phyloP scores from a whole-genome alignment of 2,329 filamentous ascomycete genomes.

The Penicillium polonicum region DNA sequence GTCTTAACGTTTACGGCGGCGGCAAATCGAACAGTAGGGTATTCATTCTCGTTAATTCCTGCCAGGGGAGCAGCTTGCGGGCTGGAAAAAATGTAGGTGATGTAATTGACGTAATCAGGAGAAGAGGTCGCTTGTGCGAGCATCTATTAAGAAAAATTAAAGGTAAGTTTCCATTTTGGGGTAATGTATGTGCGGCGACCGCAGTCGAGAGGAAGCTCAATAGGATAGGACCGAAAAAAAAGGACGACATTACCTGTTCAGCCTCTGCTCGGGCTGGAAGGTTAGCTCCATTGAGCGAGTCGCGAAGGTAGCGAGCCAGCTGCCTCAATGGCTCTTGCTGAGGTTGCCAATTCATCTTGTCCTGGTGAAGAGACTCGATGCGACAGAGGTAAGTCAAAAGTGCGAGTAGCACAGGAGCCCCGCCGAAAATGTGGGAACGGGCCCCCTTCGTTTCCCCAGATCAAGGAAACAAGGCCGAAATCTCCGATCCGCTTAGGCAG shows the following conservation, averaged over 20 bases:
- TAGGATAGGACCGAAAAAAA: constrained; percentile 10
- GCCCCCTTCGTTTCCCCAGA: constrained; percentile 21
- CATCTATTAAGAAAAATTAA: constrained; percentile 61
- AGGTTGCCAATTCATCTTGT: constrained; percentile 86
- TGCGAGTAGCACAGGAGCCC: constrained; percentile 28
- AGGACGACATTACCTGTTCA: constrained; percentile 61
- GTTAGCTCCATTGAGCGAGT: constrained; percentile 87
- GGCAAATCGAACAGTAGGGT: constrained; percentile 74
- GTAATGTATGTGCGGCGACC: not conserved
- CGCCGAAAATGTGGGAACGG: constrained; percentile 31
- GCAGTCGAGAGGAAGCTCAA: constrained; percentile 7
- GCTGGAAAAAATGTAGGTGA: constrained; percentile 84
- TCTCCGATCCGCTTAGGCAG: constrained; percentile 5
- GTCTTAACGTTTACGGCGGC: constrained; percentile 96
- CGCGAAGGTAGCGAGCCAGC: constrained; percentile 82
- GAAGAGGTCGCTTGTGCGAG: constrained; percentile 82
- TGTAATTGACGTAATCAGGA: constrained; percentile 95
- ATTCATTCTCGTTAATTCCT: constrained; percentile 63
- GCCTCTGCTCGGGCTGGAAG: constrained; percentile 77
- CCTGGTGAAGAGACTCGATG: constrained; percentile 19
- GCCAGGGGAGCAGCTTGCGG: constrained; percentile 55
- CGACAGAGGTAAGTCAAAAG: constrained; percentile 22
- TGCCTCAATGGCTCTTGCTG: constrained; percentile 82
- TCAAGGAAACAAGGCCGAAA: constrained; percentile 8
- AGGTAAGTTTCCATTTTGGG: constrained; percentile 18